Evolutionary conservation across 345 rosid species (phyloP).

Genomic region (Arabidopsis suecica): DNA sequence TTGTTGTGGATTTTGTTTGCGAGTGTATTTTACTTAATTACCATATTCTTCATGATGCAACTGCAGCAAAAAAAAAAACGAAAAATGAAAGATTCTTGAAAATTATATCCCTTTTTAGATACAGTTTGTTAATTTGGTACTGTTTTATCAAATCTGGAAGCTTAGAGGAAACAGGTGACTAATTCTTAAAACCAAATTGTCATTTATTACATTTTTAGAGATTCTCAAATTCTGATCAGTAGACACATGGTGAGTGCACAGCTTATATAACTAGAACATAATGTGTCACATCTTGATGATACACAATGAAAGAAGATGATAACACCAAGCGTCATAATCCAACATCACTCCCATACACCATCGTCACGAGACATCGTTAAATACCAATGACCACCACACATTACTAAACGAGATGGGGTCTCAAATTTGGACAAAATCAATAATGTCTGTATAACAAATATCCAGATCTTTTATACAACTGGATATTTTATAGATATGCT

Average conservation of each 20-base stretch:
- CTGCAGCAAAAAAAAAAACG: not conserved
- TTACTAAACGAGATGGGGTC: constrained; percentile 29
- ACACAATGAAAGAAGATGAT: not conserved
- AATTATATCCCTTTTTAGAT: not conserved
- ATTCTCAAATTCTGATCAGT: not conserved
- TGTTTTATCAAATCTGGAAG: not conserved
- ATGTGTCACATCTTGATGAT: constrained; percentile 24
- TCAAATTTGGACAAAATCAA: constrained; percentile 12
- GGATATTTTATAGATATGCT: constrained; percentile 8
- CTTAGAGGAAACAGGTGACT: not conserved
- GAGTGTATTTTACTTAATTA: constrained; percentile 17
- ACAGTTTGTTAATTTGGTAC: not conserved
- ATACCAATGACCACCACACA: constrained; percentile 19
- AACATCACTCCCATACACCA: constrained; percentile 15
- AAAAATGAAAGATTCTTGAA: constrained; percentile 3
- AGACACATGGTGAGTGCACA: not conserved
- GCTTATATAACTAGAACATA: not conserved
- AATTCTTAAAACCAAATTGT: too few relatives aligned
- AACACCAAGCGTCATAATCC: constrained; percentile 23
- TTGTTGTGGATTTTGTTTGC: constrained; percentile 27
- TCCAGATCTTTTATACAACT: not conserved
- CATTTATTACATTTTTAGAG: not conserved
- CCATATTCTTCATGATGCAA: constrained; percentile 23
- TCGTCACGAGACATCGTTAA: constrained; percentile 23
- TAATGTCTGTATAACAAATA: constrained; percentile 1